These are phyloP conservation scores for Blakeslea trispora DNA, from an alignment of 371 early-diverging fungal genomes.

Conservation along the genomic window DNA sequence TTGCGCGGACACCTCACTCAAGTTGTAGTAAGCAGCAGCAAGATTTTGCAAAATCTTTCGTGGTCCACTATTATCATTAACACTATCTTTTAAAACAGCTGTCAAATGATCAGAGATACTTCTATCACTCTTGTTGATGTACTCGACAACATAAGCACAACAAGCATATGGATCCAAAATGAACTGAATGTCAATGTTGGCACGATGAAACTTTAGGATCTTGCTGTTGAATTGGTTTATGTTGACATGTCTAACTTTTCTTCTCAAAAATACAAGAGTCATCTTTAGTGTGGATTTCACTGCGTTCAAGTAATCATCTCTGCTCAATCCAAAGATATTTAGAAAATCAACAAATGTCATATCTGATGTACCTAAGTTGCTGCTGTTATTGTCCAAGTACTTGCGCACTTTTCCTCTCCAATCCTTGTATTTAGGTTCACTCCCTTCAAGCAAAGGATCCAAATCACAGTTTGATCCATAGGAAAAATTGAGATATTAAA, in stretches of 20 bases:
- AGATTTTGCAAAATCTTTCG: background rate
- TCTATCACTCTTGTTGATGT: background rate
- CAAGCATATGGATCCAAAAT: constrained; percentile 5
- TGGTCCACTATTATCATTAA: background rate
- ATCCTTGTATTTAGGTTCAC: no score
- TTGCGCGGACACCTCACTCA: background rate
- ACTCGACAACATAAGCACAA: constrained; percentile 1
- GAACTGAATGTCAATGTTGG: constrained; percentile 4
- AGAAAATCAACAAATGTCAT: background rate
- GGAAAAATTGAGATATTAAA: constrained; percentile 4
- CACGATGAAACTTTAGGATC: background rate
- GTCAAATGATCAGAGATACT: background rate
- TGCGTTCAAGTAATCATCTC: background rate
- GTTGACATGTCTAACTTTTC: background rate
- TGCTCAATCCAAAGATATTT: background rate
- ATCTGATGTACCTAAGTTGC: background rate
- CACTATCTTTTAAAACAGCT: background rate
- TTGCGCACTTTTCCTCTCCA: no score
- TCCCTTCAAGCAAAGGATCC: background rate
- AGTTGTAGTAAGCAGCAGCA: background rate
- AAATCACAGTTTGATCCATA: background rate
- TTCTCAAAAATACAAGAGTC: background rate
- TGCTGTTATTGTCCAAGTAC: background rate
- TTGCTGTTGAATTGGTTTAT: background rate
- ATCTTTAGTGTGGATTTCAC: background rate